phyloP scores from a whole-genome alignment of 2,329 filamentous ascomycete species.

The Penicillium expansum region DNA sequence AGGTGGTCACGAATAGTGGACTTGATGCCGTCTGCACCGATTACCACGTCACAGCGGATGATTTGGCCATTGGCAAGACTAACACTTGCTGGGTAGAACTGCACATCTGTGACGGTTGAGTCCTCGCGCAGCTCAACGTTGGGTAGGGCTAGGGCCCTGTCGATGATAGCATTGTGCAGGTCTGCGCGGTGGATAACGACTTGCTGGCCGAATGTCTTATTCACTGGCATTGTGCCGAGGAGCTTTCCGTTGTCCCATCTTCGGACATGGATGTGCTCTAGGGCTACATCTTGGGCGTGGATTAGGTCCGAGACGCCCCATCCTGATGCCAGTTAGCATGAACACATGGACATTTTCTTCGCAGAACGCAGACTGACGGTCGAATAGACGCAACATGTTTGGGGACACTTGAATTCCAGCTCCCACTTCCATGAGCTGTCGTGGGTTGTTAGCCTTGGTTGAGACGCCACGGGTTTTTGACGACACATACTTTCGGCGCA shows the following conservation, averaged over 20 bases:
- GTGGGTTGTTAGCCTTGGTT: neutral
- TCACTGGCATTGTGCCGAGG: constrained; percentile 34
- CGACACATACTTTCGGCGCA: constrained; percentile 31
- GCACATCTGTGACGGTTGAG: constrained; percentile 28
- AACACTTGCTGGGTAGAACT: constrained; percentile 31
- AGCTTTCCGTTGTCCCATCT: constrained; percentile 37
- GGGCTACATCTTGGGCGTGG: constrained; percentile 33
- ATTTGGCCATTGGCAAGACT: constrained; percentile 27
- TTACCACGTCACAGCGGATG: constrained; percentile 46
- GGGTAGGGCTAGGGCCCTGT: constrained; percentile 27
- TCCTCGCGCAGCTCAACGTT: constrained; percentile 33
- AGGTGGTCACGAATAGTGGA: constrained; percentile 46
- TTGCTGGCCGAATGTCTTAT: constrained; percentile 36
- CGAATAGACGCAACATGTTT: constrained; percentile 73
- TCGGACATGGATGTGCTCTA: constrained; percentile 37
- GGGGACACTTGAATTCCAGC: constrained; percentile 81
- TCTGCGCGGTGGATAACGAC: constrained; percentile 39
- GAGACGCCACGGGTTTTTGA: neutral
- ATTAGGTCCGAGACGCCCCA: constrained; percentile 37
- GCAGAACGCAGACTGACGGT: constrained; percentile 43
- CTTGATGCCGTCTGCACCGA: constrained; percentile 57
- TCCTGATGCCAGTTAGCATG: constrained; percentile 19
- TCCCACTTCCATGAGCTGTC: constrained; percentile 55
- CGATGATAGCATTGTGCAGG: constrained; percentile 34
- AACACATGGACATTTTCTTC: too few relatives aligned